Conservation (phyloP, 2,329 filamentous ascomycete genomes). For the Aspergillus proliferans region DNA sequence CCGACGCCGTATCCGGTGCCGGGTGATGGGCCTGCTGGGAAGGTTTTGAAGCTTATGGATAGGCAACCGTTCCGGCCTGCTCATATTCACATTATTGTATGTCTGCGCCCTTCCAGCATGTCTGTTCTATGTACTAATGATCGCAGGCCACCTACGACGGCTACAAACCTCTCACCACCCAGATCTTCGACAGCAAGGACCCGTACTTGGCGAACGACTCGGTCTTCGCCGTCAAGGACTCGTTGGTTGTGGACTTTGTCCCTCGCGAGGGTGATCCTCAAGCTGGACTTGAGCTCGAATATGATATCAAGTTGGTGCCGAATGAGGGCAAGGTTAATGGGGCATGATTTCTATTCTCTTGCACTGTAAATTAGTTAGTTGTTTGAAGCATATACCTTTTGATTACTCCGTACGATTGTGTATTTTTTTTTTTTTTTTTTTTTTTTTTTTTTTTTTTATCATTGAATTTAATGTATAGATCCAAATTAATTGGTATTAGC, state of each 20-base stretch:
- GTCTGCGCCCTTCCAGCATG: conserved; percentile 10
- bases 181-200: conserved; percentile 67
- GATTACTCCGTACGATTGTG: no score
- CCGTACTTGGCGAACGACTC: conserved; percentile 56
- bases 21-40: conserved; percentile 53
- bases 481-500: no score
- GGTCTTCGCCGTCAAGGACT: conserved; percentile 56
- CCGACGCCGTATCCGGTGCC: conserved; percentile 55
- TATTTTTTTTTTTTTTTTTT: no score
- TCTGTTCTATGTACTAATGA: neutral
- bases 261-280: conserved; percentile 46
- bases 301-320: conserved; percentile 45
- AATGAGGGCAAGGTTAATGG: conserved; percentile 4
- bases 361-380: neutral
- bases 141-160: conserved; percentile 48
- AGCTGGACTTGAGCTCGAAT: conserved; percentile 49
- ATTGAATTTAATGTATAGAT: no score
- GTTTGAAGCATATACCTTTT: neutral
- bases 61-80: conserved; percentile 57
- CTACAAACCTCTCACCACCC: conserved; percentile 66
- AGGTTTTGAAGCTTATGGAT: conserved; percentile 53
- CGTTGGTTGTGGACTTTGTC: conserved; percentile 52
- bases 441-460: no score
- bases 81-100: conserved; percentile 58
- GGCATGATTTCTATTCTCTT: conserved; percentile 4